Percentiles rank a stretch among this genome's conserved stretches.
phyloP scores from a whole-genome alignment of 257 asterid species.

The Solanum chiquidenum region DNA sequence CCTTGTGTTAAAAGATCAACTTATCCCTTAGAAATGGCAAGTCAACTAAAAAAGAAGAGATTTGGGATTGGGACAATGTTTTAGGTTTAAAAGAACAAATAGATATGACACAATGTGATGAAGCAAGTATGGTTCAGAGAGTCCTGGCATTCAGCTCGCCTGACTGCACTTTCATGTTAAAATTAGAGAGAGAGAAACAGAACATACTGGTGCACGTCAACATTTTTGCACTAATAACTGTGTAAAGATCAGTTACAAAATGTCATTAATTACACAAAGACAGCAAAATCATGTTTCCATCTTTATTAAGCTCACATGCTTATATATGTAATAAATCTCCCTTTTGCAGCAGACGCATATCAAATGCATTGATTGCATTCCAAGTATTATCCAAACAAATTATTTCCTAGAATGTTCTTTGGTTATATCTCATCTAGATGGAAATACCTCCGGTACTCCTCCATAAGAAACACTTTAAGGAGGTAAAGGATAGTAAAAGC shows the following conservation, averaged over 20 bases:
- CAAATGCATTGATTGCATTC: not conserved
- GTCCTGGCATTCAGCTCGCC: not conserved
- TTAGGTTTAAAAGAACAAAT: not conserved
- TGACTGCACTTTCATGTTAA: not conserved
- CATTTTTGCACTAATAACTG: slow-evolving; percentile 27
- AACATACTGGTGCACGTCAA: slow-evolving; percentile 42
- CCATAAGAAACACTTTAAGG: not conserved
- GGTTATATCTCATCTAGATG: not conserved
- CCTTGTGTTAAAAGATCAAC: not conserved
- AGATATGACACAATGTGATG: not conserved
- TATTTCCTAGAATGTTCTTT: not conserved
- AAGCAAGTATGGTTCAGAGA: not conserved
- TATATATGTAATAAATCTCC: not conserved
- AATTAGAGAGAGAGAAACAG: not conserved
- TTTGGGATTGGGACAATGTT: not conserved
- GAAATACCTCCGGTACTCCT: not conserved
- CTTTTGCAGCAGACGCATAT: not conserved
- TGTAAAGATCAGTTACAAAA: not conserved
- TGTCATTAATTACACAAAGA: not conserved
- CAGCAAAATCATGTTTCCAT: not conserved
- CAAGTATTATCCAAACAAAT: not conserved
- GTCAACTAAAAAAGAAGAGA: not conserved
- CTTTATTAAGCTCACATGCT: not conserved
- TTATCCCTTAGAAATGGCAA: not conserved
- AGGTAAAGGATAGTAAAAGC: not conserved